Evolutionary conservation across 1,284 basidiomycete genomes (phyloP), one percentile per base, ranked within the genome.

Genomic region (Pseudozyma hubeiensis): DNA sequence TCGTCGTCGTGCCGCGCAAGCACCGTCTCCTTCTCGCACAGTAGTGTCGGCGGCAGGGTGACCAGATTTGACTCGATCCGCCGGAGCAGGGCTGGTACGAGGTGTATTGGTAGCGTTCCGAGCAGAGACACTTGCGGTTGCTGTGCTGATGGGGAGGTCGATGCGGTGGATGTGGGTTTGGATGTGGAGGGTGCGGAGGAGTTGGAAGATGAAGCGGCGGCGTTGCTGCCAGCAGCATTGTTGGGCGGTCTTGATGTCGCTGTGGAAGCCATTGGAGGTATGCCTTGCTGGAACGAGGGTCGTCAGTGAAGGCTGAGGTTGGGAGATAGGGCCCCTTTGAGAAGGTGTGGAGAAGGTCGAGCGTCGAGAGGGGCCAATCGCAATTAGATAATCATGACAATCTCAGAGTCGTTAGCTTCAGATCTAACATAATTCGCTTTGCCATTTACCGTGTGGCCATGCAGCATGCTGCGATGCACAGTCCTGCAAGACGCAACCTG

Each of bases 51-150:
- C 4, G 67, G 63, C 4, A 70, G 44, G 0, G 56, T 46, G 14
- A 58, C 55, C 0, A 75, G 62, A 6, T 3, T 30, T 8, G 56
- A 45, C 11, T 65, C 64, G 52, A 72, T 60, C 10, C 62, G 63
- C 4, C 52, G 55, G 4, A 66, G 53, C 6, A 72, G 53, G 0
- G 63, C n/a, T 1, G 63, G 58, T 0, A 66, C 43, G 40, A 63
- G 63, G 37, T 59, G 59, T 31, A 56, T 16, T 1, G 62, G 65
- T 0, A 74, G 30, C 2, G 71, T 74, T 39, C 71, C 71, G 9
- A 74, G 64, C 7, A 74, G 61, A 1, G 71, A 68, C 7, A 74
- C 41, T 46, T 74, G 65, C 10, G 71, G 65, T 40, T 64, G 65
- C 44, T 64, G 62, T n/a, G 57, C 47, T 4, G 50, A 17, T 0